Base-by-base conservation (phyloP, 768 basidiomycete species). In the Suillus cothurnatus region DNA sequence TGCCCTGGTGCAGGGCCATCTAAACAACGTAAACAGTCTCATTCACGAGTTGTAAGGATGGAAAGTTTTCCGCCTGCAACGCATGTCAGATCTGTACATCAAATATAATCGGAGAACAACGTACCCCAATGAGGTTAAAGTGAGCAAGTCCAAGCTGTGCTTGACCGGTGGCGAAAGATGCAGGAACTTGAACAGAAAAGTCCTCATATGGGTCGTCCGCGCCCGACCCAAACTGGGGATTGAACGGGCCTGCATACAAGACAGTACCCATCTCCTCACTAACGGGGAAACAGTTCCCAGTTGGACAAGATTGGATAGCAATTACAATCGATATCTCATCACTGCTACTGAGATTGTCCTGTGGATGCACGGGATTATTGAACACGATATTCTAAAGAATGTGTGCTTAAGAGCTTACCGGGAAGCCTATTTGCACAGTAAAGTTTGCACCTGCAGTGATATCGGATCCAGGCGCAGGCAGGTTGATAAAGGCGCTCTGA, bases 361-460 rank as follows among this genome's bases (percentile, higher is more conserved):
- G 61, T 34, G n/a, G 6, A n/a, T 53, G 4, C 23, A 21, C 21
- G 61, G 32, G 36, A 49, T 28, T 52, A 50, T 34, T 34, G 14
- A 26, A 34, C 6, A 57, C 4, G 12, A 50, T 49, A 17, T 12
- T 50, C 6, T 19, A 23, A 15, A n/a, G 32, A 57, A 36, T 34
- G 61, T 57, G 19, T 60, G 36, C 38, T 49, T 61, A 32, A 36
- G 6, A n/a, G 69, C 81, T 19, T 66, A 84, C 82, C 3, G 79
- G 79, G 59, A 77, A 73, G 61, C 80, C 80, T 17, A 85, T 69
- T 63, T 82, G 78, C 9, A 85, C 78, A 6, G 75, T 79, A 61
- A 84, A 53, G 19, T 72, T 69, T 4, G 70, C 67, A 23, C 84
- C 84, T n/a, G 78, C 71, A 4, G 58, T 50, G 15, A 85, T 74